A percentile compares a stretch with the other conserved stretches of the same genome.
These are phyloP conservation scores for Phytophthora sojae DNA, from an alignment of 352 stramenopile species.

Conservation along the genomic window DNA sequence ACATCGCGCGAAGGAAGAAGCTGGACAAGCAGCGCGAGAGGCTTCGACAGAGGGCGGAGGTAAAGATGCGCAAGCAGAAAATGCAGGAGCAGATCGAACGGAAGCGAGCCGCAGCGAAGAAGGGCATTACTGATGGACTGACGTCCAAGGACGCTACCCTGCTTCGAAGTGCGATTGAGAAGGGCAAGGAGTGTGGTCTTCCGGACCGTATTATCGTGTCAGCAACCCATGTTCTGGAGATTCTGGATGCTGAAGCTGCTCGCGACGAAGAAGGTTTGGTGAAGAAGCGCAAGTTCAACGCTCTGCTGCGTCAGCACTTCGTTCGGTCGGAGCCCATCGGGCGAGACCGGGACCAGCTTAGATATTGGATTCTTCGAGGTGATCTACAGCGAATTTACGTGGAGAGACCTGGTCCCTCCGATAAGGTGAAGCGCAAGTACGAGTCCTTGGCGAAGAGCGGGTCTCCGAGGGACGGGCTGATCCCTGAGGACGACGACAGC, in stretches of 20 bases:
- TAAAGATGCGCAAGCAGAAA: constrained; percentile 73
- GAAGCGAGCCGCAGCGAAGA: constrained; percentile 66
- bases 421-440: constrained; percentile 62
- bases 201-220: constrained; percentile 73
- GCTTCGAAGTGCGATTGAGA: constrained; percentile 70
- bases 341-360: constrained; percentile 58
- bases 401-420: constrained; percentile 53
- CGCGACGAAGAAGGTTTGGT: constrained; percentile 70
- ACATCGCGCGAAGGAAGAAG: constrained; percentile 77
- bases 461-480: constrained; percentile 37
- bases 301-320: constrained; percentile 71
- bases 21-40: constrained; percentile 74
- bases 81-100: constrained; percentile 71
- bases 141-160: constrained; percentile 64
- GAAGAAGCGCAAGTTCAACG: constrained; percentile 71
- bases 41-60: constrained; percentile 59
- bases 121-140: constrained; percentile 70
- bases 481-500: constrained; percentile 30
- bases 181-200: constrained; percentile 75
- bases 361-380: constrained; percentile 83
- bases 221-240: constrained; percentile 76
- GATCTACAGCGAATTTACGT: constrained; percentile 77
- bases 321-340: constrained; percentile 81
- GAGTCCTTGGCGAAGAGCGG: constrained; percentile 37
- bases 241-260: constrained; percentile 70